phyloP scores from a whole-genome alignment of 2,329 filamentous ascomycete species.

The Fusarium sp. region DNA sequence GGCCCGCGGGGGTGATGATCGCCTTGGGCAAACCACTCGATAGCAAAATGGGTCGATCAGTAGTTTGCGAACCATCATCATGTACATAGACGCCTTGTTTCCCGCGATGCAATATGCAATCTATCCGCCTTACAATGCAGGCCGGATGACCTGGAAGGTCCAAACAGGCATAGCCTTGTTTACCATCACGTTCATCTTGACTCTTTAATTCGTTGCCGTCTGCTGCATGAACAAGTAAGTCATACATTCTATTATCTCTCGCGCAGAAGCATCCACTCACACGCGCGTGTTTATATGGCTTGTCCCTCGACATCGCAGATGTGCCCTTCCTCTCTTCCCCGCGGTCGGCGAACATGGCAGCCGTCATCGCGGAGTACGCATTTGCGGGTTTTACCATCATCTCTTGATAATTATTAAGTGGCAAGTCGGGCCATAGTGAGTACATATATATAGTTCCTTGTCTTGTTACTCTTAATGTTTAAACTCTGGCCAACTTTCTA shows the following conservation, averaged over 20 bases:
- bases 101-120: background rate
- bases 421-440: background rate
- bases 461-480: background rate
- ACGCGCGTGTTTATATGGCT: background rate
- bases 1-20: slow-evolving; percentile 14
- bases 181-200: slow-evolving; percentile 8
- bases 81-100: slow-evolving; percentile 25
- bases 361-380: slow-evolving; percentile 34
- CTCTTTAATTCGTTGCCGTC: slow-evolving; percentile 11
- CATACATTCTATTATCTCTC: slow-evolving; percentile 14
- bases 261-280: background rate
- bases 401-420: background rate
- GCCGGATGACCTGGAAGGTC: slow-evolving; percentile 20
- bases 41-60: background rate
- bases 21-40: slow-evolving; percentile 21
- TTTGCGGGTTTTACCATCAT: slow-evolving; percentile 17
- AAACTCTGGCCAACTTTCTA: background rate
- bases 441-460: slow-evolving; percentile 18
- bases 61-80: slow-evolving; percentile 32
- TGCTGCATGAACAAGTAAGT: slow-evolving; percentile 28
- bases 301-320: background rate
- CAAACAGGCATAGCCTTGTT: slow-evolving; percentile 32
- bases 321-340: background rate
- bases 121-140: background rate
- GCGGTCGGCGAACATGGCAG: background rate